Evolutionary conservation across 257 asterid species (phyloP).

Genomic region (Cordia subcordata): DNA sequence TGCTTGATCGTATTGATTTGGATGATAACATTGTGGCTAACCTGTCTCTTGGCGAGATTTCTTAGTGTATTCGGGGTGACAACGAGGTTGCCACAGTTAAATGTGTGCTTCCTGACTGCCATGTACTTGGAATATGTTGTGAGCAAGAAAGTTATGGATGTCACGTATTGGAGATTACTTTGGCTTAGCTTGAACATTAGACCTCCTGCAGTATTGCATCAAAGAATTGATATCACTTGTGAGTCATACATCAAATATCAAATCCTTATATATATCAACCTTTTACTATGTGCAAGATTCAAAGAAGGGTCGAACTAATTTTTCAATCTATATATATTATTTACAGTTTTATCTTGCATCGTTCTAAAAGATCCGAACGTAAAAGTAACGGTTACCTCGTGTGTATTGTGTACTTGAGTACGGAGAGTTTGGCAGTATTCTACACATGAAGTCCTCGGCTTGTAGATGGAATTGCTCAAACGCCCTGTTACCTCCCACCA

Average conservation of each 20-base stretch:
- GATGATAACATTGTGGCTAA: conserved; percentile 2
- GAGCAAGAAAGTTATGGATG: conserved; percentile 63
- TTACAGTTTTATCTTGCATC: no score
- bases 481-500: conserved; percentile 39
- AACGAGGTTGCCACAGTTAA: conserved; percentile 47
- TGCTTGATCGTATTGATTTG: background rate
- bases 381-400: conserved; percentile 27
- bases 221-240: no score
- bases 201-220: conserved; percentile 44
- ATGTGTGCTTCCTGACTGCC: conserved; percentile 47
- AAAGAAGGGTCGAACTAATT: no score
- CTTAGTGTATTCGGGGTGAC: conserved; percentile 42
- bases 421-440: conserved; percentile 67
- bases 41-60: conserved; percentile 53
- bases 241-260: no score
- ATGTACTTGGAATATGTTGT: conserved; percentile 84
- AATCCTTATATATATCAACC: no score
- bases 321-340: no score
- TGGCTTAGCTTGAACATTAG: conserved; percentile 57
- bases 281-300: no score
- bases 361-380: background rate
- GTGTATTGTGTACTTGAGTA: conserved; percentile 65
- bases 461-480: conserved; percentile 44
- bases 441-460: conserved; percentile 72
- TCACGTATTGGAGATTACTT: conserved; percentile 76